Evolutionary conservation across 208 protist species (phyloP).

Genomic region (Leishmania aethiopica): DNA sequence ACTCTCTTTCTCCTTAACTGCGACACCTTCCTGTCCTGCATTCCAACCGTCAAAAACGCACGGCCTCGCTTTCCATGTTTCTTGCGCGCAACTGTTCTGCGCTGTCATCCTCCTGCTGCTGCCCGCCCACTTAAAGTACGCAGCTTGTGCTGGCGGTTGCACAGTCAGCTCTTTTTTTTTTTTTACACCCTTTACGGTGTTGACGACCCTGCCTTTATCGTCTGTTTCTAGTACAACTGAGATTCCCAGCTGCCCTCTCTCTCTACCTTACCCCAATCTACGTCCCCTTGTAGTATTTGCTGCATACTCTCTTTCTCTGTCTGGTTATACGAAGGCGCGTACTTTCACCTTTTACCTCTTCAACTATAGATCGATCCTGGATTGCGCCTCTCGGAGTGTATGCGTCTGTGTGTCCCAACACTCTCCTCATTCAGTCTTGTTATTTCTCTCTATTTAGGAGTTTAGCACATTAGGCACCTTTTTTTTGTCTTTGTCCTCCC

Average conservation of each 20-base stretch:
- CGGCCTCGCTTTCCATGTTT: background rate
- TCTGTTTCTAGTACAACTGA: background rate
- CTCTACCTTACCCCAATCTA: background rate
- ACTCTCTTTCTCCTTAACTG: background rate
- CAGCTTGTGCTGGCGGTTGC: background rate
- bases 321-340: too few species aligned
- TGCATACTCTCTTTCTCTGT: background rate
- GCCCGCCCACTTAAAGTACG: background rate
- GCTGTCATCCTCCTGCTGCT: background rate
- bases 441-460: background rate
- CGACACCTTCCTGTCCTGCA: background rate
- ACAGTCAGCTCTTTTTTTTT: conserved; percentile 14
- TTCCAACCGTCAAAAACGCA: background rate
- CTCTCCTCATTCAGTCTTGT: background rate
- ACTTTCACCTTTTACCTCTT: background rate
- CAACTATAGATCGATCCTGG: background rate
- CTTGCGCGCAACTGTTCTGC: background rate
- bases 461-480: conserved; percentile 1
- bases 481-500: background rate
- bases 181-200: background rate
- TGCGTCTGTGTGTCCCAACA: background rate
- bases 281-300: too few species aligned
- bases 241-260: background rate
- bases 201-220: background rate
- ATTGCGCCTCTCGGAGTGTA: background rate